These are phyloP conservation scores for Phytophthora citricola DNA, from an alignment of 352 stramenopile species.

Conservation along the genomic window DNA sequence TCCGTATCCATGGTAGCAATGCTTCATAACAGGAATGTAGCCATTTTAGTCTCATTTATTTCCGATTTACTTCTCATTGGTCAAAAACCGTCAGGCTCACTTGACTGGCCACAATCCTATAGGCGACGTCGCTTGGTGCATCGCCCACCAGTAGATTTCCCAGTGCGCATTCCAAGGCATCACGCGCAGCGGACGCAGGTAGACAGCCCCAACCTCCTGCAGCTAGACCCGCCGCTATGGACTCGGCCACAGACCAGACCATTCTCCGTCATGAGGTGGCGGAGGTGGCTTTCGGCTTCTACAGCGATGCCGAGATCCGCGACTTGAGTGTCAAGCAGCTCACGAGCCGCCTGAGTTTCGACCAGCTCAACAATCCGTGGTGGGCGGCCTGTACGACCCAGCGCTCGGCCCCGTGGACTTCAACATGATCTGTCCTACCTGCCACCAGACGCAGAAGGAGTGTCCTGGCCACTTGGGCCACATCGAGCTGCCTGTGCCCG, in stretches of 20 bases:
- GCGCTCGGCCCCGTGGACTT: constrained; percentile 94
- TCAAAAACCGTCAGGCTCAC: constrained; percentile 26
- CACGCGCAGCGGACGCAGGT: neutral
- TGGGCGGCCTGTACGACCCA: constrained; percentile 97
- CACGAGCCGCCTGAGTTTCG: constrained; percentile 95
- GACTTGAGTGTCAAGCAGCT: constrained; percentile 97
- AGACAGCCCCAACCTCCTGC: neutral
- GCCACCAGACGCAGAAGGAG: constrained; percentile 94
- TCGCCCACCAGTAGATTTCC: constrained; percentile 42
- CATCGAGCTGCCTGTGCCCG: constrained; percentile 98
- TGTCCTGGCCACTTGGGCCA: constrained; percentile 99
- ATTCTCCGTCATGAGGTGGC: constrained; percentile 92
- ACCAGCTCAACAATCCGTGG: constrained; percentile 94
- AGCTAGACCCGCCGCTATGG: constrained; percentile 50
- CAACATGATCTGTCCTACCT: constrained; percentile 95
- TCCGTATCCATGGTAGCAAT: neutral
- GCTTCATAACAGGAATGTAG: constrained; percentile 23
- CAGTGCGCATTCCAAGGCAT: constrained; percentile 34
- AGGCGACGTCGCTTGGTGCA: constrained; percentile 26
- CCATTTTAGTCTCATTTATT: constrained; percentile 20
- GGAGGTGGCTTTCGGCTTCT: constrained; percentile 96
- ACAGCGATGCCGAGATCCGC: constrained; percentile 97
- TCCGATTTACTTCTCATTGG: constrained; percentile 38
- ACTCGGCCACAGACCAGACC: constrained; percentile 89
- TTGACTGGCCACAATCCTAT: constrained; percentile 45